These are phyloP conservation scores for Ustilago vetiveriae DNA, from an alignment of 1,284 basidiomycete species.

Conservation along the genomic window DNA sequence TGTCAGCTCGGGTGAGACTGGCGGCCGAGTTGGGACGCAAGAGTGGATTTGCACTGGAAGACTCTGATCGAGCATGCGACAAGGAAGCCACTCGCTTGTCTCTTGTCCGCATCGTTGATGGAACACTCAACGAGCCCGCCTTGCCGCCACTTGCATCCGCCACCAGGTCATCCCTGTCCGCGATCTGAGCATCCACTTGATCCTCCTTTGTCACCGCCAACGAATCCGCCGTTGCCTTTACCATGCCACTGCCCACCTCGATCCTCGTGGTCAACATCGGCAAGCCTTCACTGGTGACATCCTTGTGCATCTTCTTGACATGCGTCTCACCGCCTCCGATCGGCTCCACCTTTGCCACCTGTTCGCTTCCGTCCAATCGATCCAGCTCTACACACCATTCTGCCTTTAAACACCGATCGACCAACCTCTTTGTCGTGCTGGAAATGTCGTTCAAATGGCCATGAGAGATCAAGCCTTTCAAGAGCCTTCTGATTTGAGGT, in stretches of 20 bases:
- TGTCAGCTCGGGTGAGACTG: background rate
- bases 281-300: slow-evolving; percentile 36
- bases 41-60: background rate
- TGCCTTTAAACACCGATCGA: slow-evolving; percentile 86
- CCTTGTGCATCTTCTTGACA: slow-evolving; percentile 37
- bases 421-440: slow-evolving; percentile 86
- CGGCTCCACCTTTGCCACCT: slow-evolving; percentile 33
- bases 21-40: slow-evolving; percentile 27
- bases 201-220: slow-evolving; percentile 31
- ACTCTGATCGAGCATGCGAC: slow-evolving; percentile 20
- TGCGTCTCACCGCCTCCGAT: slow-evolving; percentile 47
- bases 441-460: slow-evolving; percentile 76
- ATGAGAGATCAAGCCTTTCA: slow-evolving; percentile 81
- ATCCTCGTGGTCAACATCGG: slow-evolving; percentile 39
- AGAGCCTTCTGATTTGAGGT: slow-evolving; percentile 81
- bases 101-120: slow-evolving; percentile 20
- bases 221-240: slow-evolving; percentile 21
- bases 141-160: no score
- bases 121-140: slow-evolving; percentile 24
- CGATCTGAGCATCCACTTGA: slow-evolving; percentile 3
- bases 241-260: slow-evolving; percentile 16
- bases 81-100: slow-evolving; percentile 44
- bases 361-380: slow-evolving; percentile 37
- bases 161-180: no score
- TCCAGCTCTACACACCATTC: slow-evolving; percentile 78